Base-by-base conservation (phyloP, 768 basidiomycete genomes). In the Leccinum sublutescens region DNA sequence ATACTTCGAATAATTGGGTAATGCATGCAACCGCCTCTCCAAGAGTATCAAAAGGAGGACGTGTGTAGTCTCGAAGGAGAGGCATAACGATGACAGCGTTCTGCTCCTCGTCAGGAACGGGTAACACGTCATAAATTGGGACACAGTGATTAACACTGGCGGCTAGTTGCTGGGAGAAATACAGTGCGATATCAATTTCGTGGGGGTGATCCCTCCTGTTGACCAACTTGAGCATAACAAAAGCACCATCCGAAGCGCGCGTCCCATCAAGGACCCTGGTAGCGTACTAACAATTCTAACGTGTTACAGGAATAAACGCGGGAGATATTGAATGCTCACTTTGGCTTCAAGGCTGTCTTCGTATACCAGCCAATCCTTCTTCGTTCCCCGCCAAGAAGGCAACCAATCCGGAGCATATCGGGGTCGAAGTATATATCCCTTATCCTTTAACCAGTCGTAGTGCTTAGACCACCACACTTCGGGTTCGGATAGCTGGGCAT, bases 71-170 rank as follows among this genome's bases (percentile, higher is more conserved):
- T 49, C 69, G 68, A 15, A 80, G 68, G 1, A 76, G 57, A 0
- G 78, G 79, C 73, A 77, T 78, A 5, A 73, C 66, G 4, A 76
- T 55, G 9, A 33, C 11, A 11, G 71, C 67, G 8, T 8, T n/a
- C 1, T 56, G 52, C 0, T 64, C 29, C 29, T 29, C 56, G 1
- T 60, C 56, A 19, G 50, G 52, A 45, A 71, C 57, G 12, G 43
- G 21, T 2, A 75, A 36, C 0, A 61, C 34, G 7, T 76, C 73
- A n/a, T 69, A 60, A 12, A 77, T 36, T 0, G 72, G 76, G 2
- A 76, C 66, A 19, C 76, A 77, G 50, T 78, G 74, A 33, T 78
- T 80, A 34, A 52, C 55, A 40, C 50, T 23, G 1, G 29, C 29
- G 0, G 47, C 47, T 2, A 64, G 33, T 0, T 43, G 0, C 31